Evolutionary conservation across 2,329 filamentous ascomycete genomes (phyloP), one percentile per base, ranked within the genome.

Genomic region (Gremmenia infestans): DNA sequence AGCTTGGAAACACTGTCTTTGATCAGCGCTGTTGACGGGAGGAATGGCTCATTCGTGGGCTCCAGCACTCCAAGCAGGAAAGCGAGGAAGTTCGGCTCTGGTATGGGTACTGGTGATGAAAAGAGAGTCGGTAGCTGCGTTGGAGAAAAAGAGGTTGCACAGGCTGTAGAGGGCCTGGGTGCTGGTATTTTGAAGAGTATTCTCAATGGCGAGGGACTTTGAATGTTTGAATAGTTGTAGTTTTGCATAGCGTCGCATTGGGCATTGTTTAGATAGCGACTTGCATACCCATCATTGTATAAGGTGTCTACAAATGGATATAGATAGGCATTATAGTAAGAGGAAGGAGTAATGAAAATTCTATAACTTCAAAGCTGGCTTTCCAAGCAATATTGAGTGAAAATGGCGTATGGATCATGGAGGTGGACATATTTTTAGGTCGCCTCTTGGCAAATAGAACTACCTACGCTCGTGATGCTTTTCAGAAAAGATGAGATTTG

Each of bases 1-100:
- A 95, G 90, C 64, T 74, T 99, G 52, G 94, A 99, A 75, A 94
- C 92, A 0, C 75, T 96, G 48, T 92, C 90, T 1, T 76, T 97
- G 22, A 80, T 97, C 5, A 87, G 70, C 72, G 86, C 73, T 67
- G 89, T 74, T 69, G 90, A 80, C 75, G 89, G 76, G 65, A 90
- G 81, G 76, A 87, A 76, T 50, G 88, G 83, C 47, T 89, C 80
- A 61, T 86, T 88, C 67, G 70, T 81, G 45, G 74, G 76, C 66
- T 68, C 82, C 35, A 83, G 85, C 59, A 91, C 88, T 8, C 89
- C 89, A 1, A 88, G 87, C 63, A 88, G 87, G 67, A 83, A 83
- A 53, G 80, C 82, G 1, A 80, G 83, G 62, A 81, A 81, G 63
- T 72, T 76, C 22, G 74, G n/a, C 66, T 68, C 68, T 71, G 68